phyloP scores from a whole-genome alignment of 257 asterid species.

The Rehmannia glutinosa region DNA sequence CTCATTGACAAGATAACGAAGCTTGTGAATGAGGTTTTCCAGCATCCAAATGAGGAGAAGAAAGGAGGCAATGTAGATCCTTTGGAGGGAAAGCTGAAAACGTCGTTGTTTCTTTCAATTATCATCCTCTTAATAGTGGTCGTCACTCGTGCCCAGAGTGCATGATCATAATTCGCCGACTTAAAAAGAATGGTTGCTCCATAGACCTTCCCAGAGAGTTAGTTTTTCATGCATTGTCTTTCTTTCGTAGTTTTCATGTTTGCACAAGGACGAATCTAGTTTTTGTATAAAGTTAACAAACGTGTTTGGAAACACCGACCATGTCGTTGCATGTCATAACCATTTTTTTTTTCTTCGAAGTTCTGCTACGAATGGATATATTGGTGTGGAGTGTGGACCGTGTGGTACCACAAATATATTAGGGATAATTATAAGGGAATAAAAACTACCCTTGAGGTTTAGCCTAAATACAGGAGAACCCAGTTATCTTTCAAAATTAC shows the following conservation, averaged over 20 bases:
- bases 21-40: slow-evolving; percentile 37
- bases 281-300: neutral
- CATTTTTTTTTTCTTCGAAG: neutral
- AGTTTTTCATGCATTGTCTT: neutral
- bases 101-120: slow-evolving; percentile 55
- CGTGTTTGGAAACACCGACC: neutral
- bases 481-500: no score
- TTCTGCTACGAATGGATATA: no score
- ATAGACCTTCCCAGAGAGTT: neutral
- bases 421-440: no score
- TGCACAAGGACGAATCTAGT: neutral
- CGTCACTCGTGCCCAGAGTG: slow-evolving; percentile 41
- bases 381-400: no score
- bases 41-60: slow-evolving; percentile 16
- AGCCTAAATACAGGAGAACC: no score
- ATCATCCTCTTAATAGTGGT: slow-evolving; percentile 56
- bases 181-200: neutral
- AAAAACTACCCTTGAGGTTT: no score
- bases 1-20: slow-evolving; percentile 36
- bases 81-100: slow-evolving; percentile 41
- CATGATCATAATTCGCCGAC: slow-evolving; percentile 49
- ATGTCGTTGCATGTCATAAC: no score
- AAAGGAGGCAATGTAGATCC: slow-evolving; percentile 8
- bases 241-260: neutral
- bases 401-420: no score